Conservation (phyloP, 2,329 filamentous ascomycete species). For the Talaromyces sp. region DNA sequence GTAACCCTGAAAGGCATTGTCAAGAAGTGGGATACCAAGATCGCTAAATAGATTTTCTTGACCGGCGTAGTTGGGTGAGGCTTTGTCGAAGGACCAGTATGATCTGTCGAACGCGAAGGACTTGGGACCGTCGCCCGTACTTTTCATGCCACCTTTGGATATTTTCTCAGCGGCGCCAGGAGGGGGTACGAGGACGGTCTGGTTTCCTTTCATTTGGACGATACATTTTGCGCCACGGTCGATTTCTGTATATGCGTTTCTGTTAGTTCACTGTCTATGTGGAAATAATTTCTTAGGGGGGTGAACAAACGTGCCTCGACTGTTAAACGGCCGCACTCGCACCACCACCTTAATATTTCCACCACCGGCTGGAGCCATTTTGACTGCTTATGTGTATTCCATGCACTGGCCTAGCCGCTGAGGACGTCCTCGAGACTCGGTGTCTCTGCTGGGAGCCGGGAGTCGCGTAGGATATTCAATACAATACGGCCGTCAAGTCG, state of each 20-base stretch:
- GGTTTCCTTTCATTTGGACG: conserved; percentile 89
- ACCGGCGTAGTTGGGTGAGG: conserved; percentile 76
- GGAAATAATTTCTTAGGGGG: not conserved
- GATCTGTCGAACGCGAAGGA: conserved; percentile 94
- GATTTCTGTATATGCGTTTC: conserved; percentile 59
- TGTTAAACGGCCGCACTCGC: conserved; percentile 91
- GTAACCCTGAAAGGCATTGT: conserved; percentile 97
- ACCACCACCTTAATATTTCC: conserved; percentile 99
- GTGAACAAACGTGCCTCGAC: conserved; percentile 63
- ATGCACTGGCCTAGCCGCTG: conserved; percentile 27
- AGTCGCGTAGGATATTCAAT: conserved; percentile 14
- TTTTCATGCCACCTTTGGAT: conserved; percentile 57
- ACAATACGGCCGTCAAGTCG: conserved; percentile 22
- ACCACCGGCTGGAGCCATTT: conserved; percentile 69
- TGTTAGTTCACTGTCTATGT: not conserved
- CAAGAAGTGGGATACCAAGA: conserved; percentile 81
- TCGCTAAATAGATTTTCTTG: conserved; percentile 88
- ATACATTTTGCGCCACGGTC: conserved; percentile 94
- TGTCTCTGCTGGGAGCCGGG: conserved; percentile 11
- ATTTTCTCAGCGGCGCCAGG: conserved; percentile 54
- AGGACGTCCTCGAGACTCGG: not conserved
- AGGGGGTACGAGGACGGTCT: conserved; percentile 80
- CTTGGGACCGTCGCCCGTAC: conserved; percentile 66
- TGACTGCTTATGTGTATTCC: conserved; percentile 31
- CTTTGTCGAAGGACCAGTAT: conserved; percentile 95